These are phyloP conservation scores for Lactifluus echinatus DNA, from an alignment of 768 basidiomycete genomes.

Conservation along the genomic window DNA sequence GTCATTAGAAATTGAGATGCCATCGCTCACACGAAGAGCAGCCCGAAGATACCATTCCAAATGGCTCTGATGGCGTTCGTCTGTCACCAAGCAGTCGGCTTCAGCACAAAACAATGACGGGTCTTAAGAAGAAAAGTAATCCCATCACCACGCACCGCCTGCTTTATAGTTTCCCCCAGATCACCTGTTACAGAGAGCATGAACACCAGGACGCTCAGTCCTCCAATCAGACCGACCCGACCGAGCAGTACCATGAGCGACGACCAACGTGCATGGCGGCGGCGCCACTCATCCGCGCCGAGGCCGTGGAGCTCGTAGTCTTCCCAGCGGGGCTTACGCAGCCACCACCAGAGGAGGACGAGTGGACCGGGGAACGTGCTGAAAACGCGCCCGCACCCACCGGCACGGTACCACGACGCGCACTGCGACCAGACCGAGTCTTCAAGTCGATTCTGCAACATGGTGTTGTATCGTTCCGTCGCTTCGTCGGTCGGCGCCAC, in stretches of 20 bases:
- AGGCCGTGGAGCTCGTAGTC: slow-evolving; percentile 5
- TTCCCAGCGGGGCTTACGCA: slow-evolving; percentile 8
- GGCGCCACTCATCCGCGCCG: background rate
- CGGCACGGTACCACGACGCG: slow-evolving; percentile 16
- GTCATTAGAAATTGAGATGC: background rate
- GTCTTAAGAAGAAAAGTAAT: too few species aligned
- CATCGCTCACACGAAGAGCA: background rate
- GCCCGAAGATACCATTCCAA: background rate
- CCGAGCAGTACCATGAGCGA: background rate
- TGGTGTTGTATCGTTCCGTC: slow-evolving; percentile 14
- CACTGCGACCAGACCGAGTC: slow-evolving; percentile 12
- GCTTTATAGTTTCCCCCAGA: too few species aligned
- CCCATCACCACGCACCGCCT: background rate
- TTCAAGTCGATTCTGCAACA: slow-evolving; percentile 3
- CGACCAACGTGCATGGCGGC: background rate
- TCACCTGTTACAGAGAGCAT: background rate
- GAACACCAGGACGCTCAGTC: background rate
- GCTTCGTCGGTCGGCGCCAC: slow-evolving; percentile 8
- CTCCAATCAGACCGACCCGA: background rate
- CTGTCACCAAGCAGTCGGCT: background rate
- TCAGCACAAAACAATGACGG: background rate
- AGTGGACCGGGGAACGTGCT: slow-evolving; percentile 14
- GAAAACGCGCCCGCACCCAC: slow-evolving; percentile 1
- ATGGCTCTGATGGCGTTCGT: background rate
- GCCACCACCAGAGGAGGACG: slow-evolving; percentile 14